Conservation (phyloP, 2,329 filamentous ascomycete species). For the Pseudogymnoascus sp. region DNA sequence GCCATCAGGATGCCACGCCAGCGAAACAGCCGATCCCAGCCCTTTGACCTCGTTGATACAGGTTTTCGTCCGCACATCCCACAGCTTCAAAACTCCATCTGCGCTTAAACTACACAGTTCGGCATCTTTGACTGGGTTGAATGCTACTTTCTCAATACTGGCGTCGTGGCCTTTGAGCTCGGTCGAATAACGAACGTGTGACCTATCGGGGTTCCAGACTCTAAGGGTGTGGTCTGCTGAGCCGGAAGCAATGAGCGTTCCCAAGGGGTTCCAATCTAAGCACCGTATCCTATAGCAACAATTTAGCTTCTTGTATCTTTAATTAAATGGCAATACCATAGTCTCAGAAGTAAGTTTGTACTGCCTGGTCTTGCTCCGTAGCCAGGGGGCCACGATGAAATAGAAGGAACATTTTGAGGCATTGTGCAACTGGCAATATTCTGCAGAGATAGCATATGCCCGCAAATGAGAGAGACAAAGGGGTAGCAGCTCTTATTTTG, state of each 20-base stretch:
- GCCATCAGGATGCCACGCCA: constrained; percentile 68
- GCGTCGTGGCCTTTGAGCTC: constrained; percentile 61
- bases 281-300: constrained; percentile 54
- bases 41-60: constrained; percentile 61
- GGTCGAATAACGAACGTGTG: constrained; percentile 64
- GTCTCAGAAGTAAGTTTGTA: background rate
- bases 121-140: constrained; percentile 68
- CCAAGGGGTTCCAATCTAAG: constrained; percentile 82
- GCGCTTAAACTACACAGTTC: constrained; percentile 67
- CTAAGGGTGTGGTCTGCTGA: constrained; percentile 60
- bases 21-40: constrained; percentile 57
- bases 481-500: background rate
- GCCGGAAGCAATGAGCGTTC: constrained; percentile 76
- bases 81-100: constrained; percentile 68
- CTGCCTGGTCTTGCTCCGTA: background rate
- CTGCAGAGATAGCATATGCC: background rate
- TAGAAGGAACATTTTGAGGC: background rate
- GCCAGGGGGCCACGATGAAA: background rate
- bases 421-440: background rate
- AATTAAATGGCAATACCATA: background rate
- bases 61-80: constrained; percentile 68
- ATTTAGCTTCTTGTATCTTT: background rate
- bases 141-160: constrained; percentile 65
- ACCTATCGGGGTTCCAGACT: constrained; percentile 74
- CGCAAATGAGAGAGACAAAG: background rate